phyloP scores from a whole-genome alignment of 2,329 filamentous ascomycete genomes.

The Chrysosporium queenslandicum region DNA sequence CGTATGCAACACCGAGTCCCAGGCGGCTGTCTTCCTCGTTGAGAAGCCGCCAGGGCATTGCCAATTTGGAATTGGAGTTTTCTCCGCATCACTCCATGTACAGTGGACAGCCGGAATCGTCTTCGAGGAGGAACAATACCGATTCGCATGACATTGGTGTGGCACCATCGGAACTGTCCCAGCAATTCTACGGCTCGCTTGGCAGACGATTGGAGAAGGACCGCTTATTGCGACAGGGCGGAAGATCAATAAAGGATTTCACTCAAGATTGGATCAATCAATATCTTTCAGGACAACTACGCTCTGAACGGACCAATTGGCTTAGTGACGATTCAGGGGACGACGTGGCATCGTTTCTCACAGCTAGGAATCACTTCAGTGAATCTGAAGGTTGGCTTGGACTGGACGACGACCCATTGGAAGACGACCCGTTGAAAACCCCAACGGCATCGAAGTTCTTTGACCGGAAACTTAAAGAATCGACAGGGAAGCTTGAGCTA shows the following conservation, averaged over 20 bases:
- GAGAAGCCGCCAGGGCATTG: slow-evolving; percentile 39
- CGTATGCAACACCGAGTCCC: slow-evolving; percentile 59
- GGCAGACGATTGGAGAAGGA: slow-evolving; percentile 20
- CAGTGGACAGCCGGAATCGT: slow-evolving; percentile 21
- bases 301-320: slow-evolving; percentile 68
- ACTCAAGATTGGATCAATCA: slow-evolving; percentile 81
- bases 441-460: slow-evolving; percentile 23
- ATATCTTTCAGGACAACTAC: slow-evolving; percentile 61
- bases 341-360: slow-evolving; percentile 56
- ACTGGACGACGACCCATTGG: slow-evolving; percentile 31
- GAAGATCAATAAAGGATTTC: slow-evolving; percentile 44
- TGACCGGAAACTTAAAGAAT: slow-evolving; percentile 11
- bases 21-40: slow-evolving; percentile 33
- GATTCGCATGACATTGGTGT: not conserved
- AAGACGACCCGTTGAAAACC: slow-evolving; percentile 33
- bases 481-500: slow-evolving; percentile 17
- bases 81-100: slow-evolving; percentile 27
- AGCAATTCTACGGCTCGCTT: slow-evolving; percentile 22
- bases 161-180: slow-evolving; percentile 13
- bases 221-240: slow-evolving; percentile 19
- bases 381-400: slow-evolving; percentile 39
- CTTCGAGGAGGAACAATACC: slow-evolving; percentile 11
- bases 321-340: slow-evolving; percentile 65
- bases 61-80: slow-evolving; percentile 27
- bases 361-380: slow-evolving; percentile 33